Evolutionary conservation across 257 asterid genomes (phyloP).

Genomic region (Echites panduratus): DNA sequence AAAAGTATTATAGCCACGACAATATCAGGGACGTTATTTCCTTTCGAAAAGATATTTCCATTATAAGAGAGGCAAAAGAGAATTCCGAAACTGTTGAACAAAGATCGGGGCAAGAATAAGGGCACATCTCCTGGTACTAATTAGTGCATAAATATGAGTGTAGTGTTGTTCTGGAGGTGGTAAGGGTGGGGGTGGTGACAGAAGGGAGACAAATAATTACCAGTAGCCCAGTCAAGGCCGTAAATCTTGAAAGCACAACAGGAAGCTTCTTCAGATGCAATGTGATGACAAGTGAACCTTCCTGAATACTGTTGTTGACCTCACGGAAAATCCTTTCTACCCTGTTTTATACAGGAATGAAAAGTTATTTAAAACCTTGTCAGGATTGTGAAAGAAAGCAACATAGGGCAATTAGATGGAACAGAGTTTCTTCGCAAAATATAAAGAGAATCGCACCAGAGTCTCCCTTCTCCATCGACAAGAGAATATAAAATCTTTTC

Average conservation of each 20-base stretch:
- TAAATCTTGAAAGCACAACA: constrained; percentile 72
- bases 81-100: not conserved
- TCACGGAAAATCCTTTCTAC: constrained; percentile 93
- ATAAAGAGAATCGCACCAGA: constrained; percentile 44
- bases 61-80: not conserved
- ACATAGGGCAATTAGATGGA: not conserved
- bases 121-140: not conserved
- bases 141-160: not conserved
- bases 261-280: constrained; percentile 73
- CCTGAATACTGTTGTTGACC: constrained; percentile 72
- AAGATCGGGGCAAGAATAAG: not conserved
- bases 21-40: not conserved
- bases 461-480: constrained; percentile 95
- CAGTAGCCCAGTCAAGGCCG: constrained; percentile 95
- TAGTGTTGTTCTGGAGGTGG: no score
- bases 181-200: not conserved
- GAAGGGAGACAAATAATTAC: constrained; percentile 28
- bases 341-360: constrained; percentile 40
- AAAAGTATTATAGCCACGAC: not conserved
- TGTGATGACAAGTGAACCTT: constrained; percentile 78
- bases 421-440: not conserved
- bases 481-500: constrained; percentile 83
- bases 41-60: not conserved
- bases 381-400: not conserved
- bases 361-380: not conserved